A percentile compares a stretch with the other conserved stretches of the same genome.
Evolutionary conservation across 139 green algal species (phyloP).

Genomic region (Chlorella sp.): DNA sequence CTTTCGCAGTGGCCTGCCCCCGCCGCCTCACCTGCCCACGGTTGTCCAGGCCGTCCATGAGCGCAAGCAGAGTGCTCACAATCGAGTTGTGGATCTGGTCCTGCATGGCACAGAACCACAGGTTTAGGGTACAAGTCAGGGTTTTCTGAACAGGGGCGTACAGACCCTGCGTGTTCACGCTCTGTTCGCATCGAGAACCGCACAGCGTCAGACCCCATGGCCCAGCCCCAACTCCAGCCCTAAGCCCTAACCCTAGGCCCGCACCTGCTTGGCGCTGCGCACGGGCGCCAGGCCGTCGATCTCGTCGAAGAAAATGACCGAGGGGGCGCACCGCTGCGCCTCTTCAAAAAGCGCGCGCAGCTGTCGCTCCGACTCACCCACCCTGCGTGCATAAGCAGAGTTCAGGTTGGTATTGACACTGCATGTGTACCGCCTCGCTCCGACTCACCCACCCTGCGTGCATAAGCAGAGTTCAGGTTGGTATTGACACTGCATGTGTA

Average conservation of each 20-base stretch:
- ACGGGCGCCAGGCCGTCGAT: slow-evolving; percentile 80
- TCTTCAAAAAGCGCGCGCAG: slow-evolving; percentile 92
- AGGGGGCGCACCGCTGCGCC: slow-evolving; percentile 43
- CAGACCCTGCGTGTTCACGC: too few species aligned
- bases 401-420: too few species aligned
- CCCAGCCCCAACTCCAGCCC: too few species aligned
- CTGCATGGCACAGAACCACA: slow-evolving; percentile 29
- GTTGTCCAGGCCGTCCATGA: slow-evolving; percentile 93
- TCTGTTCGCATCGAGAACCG: too few species aligned
- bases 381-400: slow-evolving; percentile 46
- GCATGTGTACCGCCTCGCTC: too few species aligned
- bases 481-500: too few species aligned
- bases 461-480: too few species aligned
- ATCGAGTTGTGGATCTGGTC: slow-evolving; percentile 98
- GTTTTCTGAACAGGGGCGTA: too few species aligned
- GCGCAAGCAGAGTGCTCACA: slow-evolving; percentile 88
- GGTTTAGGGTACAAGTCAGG: neutral
- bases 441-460: slow-evolving; percentile 83
- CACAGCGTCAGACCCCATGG: too few species aligned
- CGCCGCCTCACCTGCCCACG: slow-evolving; percentile 58
- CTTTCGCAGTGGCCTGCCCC: too few species aligned
- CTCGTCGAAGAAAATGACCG: slow-evolving; percentile 94
- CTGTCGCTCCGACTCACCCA: slow-evolving; percentile 91
- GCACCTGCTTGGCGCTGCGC: slow-evolving; percentile 15
- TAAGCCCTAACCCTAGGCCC: too few species aligned